Evolutionary conservation across 768 basidiomycete species (phyloP).

Genomic region (Amanita fuliginea): DNA sequence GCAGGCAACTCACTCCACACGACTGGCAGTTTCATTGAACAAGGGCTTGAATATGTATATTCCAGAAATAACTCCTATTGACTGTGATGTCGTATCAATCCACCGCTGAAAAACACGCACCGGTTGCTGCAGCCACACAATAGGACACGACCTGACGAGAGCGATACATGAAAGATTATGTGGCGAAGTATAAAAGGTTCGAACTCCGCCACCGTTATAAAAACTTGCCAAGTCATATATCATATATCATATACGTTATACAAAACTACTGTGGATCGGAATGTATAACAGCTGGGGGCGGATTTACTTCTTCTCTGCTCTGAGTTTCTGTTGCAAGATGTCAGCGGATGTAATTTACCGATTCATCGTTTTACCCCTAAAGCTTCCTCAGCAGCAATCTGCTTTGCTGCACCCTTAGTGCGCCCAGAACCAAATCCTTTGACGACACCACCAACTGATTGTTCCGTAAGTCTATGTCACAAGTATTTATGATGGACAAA

Average conservation of each 20-base stretch:
- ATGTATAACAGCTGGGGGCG: not conserved
- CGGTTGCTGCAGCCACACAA: conserved; percentile 45
- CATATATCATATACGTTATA: not conserved
- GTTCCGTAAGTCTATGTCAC: conserved; percentile 4
- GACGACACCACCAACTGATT: not conserved
- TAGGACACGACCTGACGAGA: conserved; percentile 35
- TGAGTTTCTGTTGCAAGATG: not conserved
- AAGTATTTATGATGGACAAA: conserved; percentile 5
- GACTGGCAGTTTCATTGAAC: conserved; percentile 15
- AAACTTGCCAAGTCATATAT: not conserved
- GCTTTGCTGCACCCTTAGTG: conserved; percentile 39
- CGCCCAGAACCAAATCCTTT: conserved; percentile 27
- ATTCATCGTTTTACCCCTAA: conserved; percentile 11
- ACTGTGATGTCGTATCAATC: not conserved
- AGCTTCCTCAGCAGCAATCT: conserved; percentile 36
- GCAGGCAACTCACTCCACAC: conserved; percentile 7
- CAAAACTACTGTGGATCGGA: too few species aligned
- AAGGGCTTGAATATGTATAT: conserved; percentile 57
- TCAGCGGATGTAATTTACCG: not conserved
- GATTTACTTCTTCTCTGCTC: not conserved
- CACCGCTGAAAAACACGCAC: conserved; percentile 20
- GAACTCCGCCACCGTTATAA: not conserved
- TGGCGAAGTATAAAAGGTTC: not conserved
- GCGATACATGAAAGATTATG: not conserved
- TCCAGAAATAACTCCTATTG: conserved; percentile 47